Evolutionary conservation across 345 rosid species (phyloP).

Genomic region (Citrus reticulata): DNA sequence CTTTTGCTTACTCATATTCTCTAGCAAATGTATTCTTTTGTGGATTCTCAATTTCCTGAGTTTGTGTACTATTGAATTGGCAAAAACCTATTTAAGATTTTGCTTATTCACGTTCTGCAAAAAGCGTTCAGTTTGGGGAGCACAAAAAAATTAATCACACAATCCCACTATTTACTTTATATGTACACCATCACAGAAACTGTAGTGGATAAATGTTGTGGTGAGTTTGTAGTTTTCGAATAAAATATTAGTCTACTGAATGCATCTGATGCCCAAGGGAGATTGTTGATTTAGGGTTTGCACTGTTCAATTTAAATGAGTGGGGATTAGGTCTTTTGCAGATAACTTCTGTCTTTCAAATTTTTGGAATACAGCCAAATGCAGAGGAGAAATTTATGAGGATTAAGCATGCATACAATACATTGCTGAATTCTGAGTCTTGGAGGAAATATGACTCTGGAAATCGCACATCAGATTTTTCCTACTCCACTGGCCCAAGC

Average conservation of each 20-base stretch:
- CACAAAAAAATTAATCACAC: background rate
- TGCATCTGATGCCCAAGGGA: background rate
- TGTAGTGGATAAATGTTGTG: background rate
- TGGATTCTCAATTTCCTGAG: background rate
- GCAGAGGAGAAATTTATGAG: conserved; percentile 72
- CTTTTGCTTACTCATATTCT: too few relatives aligned
- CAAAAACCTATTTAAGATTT: background rate
- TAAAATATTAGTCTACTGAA: background rate
- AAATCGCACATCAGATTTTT: conserved; percentile 52
- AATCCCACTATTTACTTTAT: background rate
- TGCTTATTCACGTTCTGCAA: background rate
- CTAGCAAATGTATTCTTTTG: background rate
- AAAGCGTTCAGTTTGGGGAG: background rate
- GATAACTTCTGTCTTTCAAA: conserved; percentile 1
- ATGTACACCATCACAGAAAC: background rate
- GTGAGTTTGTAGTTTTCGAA: background rate
- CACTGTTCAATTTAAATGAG: background rate
- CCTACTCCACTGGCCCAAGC: conserved; percentile 46
- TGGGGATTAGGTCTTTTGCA: background rate
- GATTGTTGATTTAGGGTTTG: background rate
- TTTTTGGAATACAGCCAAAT: conserved; percentile 51
- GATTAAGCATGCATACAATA: conserved; percentile 59
- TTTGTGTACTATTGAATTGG: background rate
- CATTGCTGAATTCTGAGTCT: conserved; percentile 68
- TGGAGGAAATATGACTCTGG: conserved; percentile 50